Evolutionary conservation across 495 filamentous ascomycete species (phyloP), one percentile per base, ranked within the genome.

Genomic region (Tuber brumale): DNA sequence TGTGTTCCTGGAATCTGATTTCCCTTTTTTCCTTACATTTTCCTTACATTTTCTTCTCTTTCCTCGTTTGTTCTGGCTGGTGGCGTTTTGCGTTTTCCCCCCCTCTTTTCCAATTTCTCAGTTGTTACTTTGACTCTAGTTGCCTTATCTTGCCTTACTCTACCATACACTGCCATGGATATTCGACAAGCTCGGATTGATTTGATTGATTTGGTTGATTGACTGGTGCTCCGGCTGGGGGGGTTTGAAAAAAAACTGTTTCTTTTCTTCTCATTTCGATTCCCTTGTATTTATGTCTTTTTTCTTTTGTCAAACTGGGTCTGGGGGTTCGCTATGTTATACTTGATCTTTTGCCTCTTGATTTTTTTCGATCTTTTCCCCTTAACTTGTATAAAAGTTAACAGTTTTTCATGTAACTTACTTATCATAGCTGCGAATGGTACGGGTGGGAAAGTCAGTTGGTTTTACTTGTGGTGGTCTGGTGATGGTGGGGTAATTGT

Each of bases 401-500:
- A n/a, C 7, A 14, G n/a, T 44, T 71, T 71, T 41, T 35, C 27
- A 66, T 66, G 57, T 66, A 66, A 66, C 27, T 19, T 66, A 66
- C 57, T 66, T 66, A 66, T 66, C 57, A 66, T 66, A 66, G 57
- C 57, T 35, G 35, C 18, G 57, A 66, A 66, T 66, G 14, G 27
- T 12, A 16, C 27, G 57, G 57, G 27, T 35, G 57, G 57, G 35
- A 35, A 66, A 66, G 57, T 35, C 14, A 27, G 27, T 35, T 66
- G 57, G 57, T 35, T 35, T 66, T 35, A 66, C 57, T 35, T 31
- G 18, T 16, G 57, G 57, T 66, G 18, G 57, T 66, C 31, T 66
- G 27, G 48, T 66, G 57, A 18, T 19, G 45, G 51, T 16, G 27
- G 57, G 57, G 57, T 66, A 66, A 66, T 66, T 66, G 57, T 66